Evolutionary conservation across 2,329 filamentous ascomycete genomes (phyloP), one percentile per base, ranked within the genome.

Genomic region (Fusarium keratoplasticum): DNA sequence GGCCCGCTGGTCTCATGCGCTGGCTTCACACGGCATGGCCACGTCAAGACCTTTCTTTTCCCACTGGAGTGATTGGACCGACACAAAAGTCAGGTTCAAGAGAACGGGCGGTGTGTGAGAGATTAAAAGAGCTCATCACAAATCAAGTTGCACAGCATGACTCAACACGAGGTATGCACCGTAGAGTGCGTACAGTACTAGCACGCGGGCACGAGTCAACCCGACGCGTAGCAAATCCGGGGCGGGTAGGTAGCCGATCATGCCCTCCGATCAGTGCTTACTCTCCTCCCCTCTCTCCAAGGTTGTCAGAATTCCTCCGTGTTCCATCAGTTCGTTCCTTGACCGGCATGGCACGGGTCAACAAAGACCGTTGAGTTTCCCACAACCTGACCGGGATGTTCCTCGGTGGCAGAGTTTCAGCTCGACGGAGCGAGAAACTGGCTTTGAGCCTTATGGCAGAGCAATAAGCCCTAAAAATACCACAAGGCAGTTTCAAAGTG

Each of bases 201-300:
- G 44, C 59, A 71, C 50, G 44, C 22, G 50, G 36, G 52, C 44
- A 67, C 61, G 22, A 63, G 64, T 40, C 63, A 67, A 64, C 55
- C 36, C 36, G 52, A 60, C 62, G 61, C 61, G 54, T 14, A 71
- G 76, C 66, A 70, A 76, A 73, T 76, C 73, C 66, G 76, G 76
- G 76, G 75, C 75, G 75, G 75, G 66, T 78, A 74, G 52, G 67
- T 76, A 73, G 52, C 69, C 72, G 76, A 78, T 54, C 47, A 54
- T 31, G 47, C 6, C 18, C 47, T 52, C 47, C 47, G 47, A 54
- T 76, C 76, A 74, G 69, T 67, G 75, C 69, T 77, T 61, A 67
- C 65, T 55, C 55, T 29, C 35, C 20, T 33, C 16, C 35, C 8
- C 16, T 59, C 44, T 54, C 54, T 20, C 27, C 33, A 60, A 42